A percentile compares a stretch with the other conserved stretches of the same genome.
Evolutionary conservation across 2,329 filamentous ascomycete species (phyloP).

Genomic region (Endothia cerciana): DNA sequence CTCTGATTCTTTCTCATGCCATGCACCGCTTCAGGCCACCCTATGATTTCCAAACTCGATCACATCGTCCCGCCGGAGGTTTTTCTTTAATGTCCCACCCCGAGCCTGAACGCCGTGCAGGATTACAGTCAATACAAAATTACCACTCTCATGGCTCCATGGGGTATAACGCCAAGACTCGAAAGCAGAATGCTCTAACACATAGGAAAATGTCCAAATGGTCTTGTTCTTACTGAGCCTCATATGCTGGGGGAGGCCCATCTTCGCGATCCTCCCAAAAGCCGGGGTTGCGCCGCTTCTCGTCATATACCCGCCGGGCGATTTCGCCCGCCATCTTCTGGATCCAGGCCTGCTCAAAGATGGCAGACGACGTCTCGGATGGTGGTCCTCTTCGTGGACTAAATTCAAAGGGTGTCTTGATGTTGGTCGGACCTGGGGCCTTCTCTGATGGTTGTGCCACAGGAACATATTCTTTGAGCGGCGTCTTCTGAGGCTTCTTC

Average conservation of each 20-base stretch:
- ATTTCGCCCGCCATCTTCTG: constrained; percentile 95
- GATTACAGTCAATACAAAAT: constrained; percentile 15
- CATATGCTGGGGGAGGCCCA: constrained; percentile 64
- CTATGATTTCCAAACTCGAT: constrained; percentile 19
- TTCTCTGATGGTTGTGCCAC: constrained; percentile 35
- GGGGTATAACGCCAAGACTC: constrained; percentile 29
- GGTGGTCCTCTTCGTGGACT: constrained; percentile 39
- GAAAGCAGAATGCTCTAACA: background rate
- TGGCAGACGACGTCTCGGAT: constrained; percentile 60
- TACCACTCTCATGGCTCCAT: constrained; percentile 26
- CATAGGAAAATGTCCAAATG: constrained; percentile 20
- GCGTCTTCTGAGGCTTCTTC: constrained; percentile 17
- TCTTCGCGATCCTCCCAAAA: constrained; percentile 62
- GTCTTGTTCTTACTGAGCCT: constrained; percentile 47
- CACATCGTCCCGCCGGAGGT: constrained; percentile 3
- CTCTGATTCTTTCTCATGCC: constrained; percentile 4
- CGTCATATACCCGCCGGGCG: constrained; percentile 82
- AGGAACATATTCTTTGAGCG: constrained; percentile 5
- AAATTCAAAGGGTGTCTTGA: constrained; percentile 38
- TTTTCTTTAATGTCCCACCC: constrained; percentile 16
- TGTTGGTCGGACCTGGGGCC: constrained; percentile 32
- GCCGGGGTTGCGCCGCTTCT: constrained; percentile 65
- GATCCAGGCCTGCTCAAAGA: constrained; percentile 83
- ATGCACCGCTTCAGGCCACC: constrained; percentile 7
- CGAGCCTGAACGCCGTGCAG: constrained; percentile 29